Evolutionary conservation across 2,329 filamentous ascomycete genomes (phyloP), one percentile per base, ranked within the genome.

Genomic region (Paecilomyces formosus): DNA sequence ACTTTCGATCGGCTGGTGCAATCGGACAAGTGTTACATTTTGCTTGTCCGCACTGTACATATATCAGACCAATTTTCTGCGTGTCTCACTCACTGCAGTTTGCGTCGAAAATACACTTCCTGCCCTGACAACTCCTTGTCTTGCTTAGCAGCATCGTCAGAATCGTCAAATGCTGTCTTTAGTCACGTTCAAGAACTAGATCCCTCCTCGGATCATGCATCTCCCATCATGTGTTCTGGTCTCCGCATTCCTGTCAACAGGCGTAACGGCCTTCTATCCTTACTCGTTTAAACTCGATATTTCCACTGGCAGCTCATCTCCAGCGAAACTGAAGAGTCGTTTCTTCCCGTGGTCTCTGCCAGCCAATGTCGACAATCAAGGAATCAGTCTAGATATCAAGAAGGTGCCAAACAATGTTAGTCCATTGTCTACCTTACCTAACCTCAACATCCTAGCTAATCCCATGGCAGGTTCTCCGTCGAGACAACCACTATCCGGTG

Each of bases 401-500:
- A 77, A 70, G 60, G 53, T 68, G n/a, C 65, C 70, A 15, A 65
- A 56, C 18, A 60, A 61, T 60, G 65, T 66, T 55, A 53, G 61
- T 59, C n/a, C 9, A 55, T 52, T 15, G 9, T 7, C 53, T 24
- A 31, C 39, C 15, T 18, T 8, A 6, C 15, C 1, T 45, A 18
- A 45, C 5, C n/a, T 2, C 5, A 39, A 28, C 18, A 58, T 35
- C 35, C 21, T 28, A 24, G 31, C 54, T 28, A 54, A 68, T 65
- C 55, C 67, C 66, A 66, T 7, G 65, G 28, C 54, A 72, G 56
- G 61, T 69, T 31, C 8, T 31, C 30, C 74, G 73, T 26, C 78
- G 81, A 51, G 73, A 78, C 59, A 82, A 83, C 65, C 64, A 68
- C 2, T 83, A 80, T 68, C 70, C 73, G 7, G 77, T 82, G 11